phyloP scores from a whole-genome alignment of 495 filamentous ascomycete genomes.

The Niebla homalea region DNA sequence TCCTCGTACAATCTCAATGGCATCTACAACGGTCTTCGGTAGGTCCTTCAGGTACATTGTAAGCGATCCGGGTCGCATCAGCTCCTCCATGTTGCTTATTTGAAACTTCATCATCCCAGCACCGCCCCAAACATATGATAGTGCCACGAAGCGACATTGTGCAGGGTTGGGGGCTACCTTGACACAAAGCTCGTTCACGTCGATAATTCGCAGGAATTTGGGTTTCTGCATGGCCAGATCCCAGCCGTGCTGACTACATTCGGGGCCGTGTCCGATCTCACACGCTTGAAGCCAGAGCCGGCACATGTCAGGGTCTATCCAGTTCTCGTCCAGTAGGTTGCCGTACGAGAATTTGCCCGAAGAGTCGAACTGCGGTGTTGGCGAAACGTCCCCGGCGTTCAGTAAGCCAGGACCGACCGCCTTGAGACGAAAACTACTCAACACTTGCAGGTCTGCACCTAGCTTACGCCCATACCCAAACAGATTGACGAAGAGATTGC shows the following conservation, averaged over 20 bases:
- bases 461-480: background rate
- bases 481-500: background rate
- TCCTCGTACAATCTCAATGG: slow-evolving; percentile 3
- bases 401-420: background rate
- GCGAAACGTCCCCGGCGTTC: background rate
- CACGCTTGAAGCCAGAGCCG: background rate
- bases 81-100: background rate
- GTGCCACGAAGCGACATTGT: background rate
- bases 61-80: background rate
- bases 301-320: background rate
- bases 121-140: slow-evolving; percentile 2
- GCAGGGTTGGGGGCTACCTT: background rate
- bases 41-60: background rate
- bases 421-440: background rate
- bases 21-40: background rate
- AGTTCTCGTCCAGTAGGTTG: background rate
- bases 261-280: background rate
- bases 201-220: background rate
- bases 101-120: background rate
- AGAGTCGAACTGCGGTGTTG: background rate
- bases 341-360: background rate
- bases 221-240: slow-evolving; percentile 1
- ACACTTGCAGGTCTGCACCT: background rate
- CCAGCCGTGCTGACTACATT: background rate
- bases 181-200: slow-evolving; percentile 1